These are phyloP conservation scores for Mortierella alpina DNA, from an alignment of 192 early-diverging fungal genomes.

Conservation along the genomic window DNA sequence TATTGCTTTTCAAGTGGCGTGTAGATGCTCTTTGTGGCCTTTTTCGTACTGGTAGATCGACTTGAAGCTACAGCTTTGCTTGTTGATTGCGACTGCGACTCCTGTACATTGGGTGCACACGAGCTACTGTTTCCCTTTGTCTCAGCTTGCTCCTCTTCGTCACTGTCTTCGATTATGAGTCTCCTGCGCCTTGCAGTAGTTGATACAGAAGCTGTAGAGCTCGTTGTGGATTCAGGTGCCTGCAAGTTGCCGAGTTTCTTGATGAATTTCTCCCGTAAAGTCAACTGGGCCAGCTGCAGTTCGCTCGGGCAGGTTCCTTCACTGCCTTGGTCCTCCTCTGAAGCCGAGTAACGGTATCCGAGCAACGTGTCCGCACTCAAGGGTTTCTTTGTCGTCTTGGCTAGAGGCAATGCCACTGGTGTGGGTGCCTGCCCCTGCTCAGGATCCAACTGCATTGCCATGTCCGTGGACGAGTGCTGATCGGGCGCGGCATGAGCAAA, in stretches of 20 bases:
- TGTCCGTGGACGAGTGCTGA: too few relatives aligned
- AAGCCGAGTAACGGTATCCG: background rate
- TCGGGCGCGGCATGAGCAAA: background rate
- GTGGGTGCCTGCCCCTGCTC: too few relatives aligned
- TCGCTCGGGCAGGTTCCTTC: background rate
- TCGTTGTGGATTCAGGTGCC: background rate
- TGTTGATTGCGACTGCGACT: background rate
- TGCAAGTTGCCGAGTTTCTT: constrained; percentile 21
- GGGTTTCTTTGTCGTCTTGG: background rate
- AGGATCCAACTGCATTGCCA: too few relatives aligned
- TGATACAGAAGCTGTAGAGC: background rate
- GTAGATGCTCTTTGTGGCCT: constrained; percentile 57
- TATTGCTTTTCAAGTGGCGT: constrained; percentile 90
- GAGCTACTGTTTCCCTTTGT: background rate
- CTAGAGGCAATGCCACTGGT: too few relatives aligned
- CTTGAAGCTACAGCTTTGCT: background rate
- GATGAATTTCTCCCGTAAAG: constrained; percentile 12
- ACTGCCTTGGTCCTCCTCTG: background rate
- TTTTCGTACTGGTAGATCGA: constrained; percentile 14
- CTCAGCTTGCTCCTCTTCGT: constrained; percentile 4
- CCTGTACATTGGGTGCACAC: background rate
- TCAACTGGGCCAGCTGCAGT: background rate
- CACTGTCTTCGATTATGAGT: constrained; percentile 27
- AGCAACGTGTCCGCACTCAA: background rate
- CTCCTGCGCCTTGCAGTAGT: background rate